These are phyloP conservation scores for Purshia tridentata DNA, from an alignment of 306 rosid genomes.

Conservation along the genomic window DNA sequence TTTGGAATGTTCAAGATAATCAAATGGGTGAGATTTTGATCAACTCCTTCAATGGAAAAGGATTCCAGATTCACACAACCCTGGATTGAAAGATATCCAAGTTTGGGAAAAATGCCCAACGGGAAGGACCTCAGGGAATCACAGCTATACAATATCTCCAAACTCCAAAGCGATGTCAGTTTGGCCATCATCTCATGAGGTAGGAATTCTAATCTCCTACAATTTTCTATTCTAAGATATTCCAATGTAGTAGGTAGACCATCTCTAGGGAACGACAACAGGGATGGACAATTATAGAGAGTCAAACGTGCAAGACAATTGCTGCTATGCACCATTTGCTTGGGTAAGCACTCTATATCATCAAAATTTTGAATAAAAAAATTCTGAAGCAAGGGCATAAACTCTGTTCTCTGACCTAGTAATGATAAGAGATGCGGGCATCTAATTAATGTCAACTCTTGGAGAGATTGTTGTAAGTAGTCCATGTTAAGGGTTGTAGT, in stretches of 20 bases:
- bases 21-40: neutral
- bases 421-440: neutral
- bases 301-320: fast-evolving
- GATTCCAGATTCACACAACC: too few species aligned
- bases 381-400: too few species aligned
- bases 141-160: fast-evolving
- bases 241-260: neutral
- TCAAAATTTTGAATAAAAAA: fast-evolving
- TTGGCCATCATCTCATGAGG: neutral
- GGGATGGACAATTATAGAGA: fast-evolving
- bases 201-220: neutral
- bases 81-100: neutral
- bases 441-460: fast-evolving
- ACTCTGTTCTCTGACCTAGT: neutral
- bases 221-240: fast-evolving
- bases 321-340: neutral
- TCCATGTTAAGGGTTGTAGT: neutral
- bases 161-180: neutral
- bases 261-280: neutral
- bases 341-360: neutral
- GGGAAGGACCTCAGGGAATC: neutral
- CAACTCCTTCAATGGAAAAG: neutral
- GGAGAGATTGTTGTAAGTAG: neutral
- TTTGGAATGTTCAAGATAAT: slow-evolving; percentile 18
- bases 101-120: neutral